A percentile compares a stretch with the other conserved stretches of the same genome.
These are phyloP conservation scores for Tinospora cordifolia DNA, from an alignment of 164 flowering plant genomes.

Conservation along the genomic window DNA sequence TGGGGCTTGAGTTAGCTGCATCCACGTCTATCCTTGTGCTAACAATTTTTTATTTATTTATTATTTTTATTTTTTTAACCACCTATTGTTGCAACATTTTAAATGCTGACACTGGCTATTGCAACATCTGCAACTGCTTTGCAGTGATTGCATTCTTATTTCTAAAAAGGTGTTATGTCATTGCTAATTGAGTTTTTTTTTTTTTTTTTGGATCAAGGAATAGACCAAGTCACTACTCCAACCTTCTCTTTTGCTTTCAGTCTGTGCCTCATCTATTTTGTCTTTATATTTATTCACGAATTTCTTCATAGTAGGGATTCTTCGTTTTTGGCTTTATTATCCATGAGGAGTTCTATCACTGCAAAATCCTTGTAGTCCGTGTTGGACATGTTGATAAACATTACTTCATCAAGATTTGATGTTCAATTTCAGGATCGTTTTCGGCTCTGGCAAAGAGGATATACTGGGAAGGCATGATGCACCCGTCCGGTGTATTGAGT, in stretches of 20 bases:
- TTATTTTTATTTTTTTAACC: too few relatives aligned
- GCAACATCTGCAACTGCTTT: too few relatives aligned
- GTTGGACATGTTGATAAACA: neutral
- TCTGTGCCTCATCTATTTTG: neutral
- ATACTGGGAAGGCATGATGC: slow-evolving; percentile 88
- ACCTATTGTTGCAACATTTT: too few relatives aligned
- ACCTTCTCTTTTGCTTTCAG: neutral
- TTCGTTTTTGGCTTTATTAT: neutral
- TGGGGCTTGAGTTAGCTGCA: too few relatives aligned
- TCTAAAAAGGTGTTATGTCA: neutral
- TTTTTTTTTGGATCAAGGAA: neutral
- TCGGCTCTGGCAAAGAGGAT: slow-evolving; percentile 73
- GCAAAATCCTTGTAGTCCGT: neutral
- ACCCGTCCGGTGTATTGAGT: slow-evolving; percentile 91
- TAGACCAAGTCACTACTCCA: neutral
- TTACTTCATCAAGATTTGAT: slow-evolving; percentile 8
- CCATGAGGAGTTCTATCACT: neutral
- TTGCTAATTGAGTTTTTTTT: neutral
- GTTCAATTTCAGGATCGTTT: slow-evolving; percentile 56
- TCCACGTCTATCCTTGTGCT: too few relatives aligned
- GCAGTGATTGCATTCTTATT: too few relatives aligned
- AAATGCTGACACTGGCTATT: too few relatives aligned
- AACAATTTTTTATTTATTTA: too few relatives aligned
- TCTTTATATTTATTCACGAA: neutral
- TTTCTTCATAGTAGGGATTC: neutral